Percentiles rank a stretch among this genome's conserved stretches.
Conservation (phyloP, 257 asterid genomes). For the Lycium ferocissimum region DNA sequence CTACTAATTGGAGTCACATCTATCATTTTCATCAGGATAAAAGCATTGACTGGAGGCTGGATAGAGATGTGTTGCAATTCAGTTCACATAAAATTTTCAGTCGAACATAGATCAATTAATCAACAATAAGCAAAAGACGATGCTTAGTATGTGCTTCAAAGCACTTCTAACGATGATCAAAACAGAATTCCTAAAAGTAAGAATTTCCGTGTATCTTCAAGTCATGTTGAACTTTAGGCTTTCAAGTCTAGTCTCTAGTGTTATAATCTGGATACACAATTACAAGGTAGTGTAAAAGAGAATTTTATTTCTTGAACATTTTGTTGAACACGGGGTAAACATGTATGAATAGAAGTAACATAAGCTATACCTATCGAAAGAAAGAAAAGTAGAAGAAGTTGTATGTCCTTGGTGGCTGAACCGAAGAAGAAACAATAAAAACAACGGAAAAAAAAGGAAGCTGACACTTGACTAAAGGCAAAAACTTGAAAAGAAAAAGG, state of each 20-base stretch:
- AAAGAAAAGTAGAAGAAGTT: neutral
- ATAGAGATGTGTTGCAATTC: neutral
- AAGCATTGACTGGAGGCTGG: constrained; percentile 7
- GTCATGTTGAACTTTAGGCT: neutral
- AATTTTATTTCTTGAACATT: neutral
- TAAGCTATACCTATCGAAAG: neutral
- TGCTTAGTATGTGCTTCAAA: neutral
- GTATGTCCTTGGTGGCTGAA: neutral
- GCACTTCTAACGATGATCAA: neutral
- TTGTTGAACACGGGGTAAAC: neutral
- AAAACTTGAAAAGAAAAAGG: neutral
- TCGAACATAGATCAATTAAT: neutral
- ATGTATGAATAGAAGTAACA: neutral
- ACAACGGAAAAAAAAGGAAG: neutral
- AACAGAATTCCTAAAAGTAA: neutral
- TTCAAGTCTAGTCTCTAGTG: constrained; percentile 26
- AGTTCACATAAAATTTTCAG: neutral
- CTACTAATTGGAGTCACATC: neutral
- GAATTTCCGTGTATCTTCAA: neutral
- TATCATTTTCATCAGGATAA: neutral
- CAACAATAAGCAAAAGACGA: neutral
- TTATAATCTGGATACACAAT: constrained; percentile 17
- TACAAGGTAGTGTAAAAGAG: neutral
- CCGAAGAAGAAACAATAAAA: neutral
- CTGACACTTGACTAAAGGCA: neutral